Evolutionary conservation across 1,284 basidiomycete genomes (phyloP).

Genomic region (Sphaerobolus stellatus): DNA sequence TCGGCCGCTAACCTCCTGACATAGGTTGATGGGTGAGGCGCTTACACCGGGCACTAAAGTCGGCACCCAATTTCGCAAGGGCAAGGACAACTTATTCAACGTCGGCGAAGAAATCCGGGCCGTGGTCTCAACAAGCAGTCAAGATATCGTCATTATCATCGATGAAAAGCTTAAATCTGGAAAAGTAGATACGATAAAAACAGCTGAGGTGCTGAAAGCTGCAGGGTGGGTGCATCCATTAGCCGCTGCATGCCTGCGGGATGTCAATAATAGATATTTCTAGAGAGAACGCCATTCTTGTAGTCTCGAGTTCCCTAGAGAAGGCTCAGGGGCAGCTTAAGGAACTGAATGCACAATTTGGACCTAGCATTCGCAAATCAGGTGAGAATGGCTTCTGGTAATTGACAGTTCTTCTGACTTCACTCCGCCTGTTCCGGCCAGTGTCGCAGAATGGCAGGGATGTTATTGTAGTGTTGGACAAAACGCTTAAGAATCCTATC

Average conservation of each 20-base stretch:
- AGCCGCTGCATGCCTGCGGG: background rate
- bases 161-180: slow-evolving; percentile 19
- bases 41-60: slow-evolving; percentile 19
- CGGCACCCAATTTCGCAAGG: slow-evolving; percentile 20
- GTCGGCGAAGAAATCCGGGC: slow-evolving; percentile 18
- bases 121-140: slow-evolving; percentile 13
- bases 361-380: slow-evolving; percentile 8
- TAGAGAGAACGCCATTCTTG: slow-evolving; percentile 21
- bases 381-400: background rate
- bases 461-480: slow-evolving; percentile 21
- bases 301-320: slow-evolving; percentile 21
- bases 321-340: slow-evolving; percentile 1
- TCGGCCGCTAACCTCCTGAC: background rate
- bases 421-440: background rate
- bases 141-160: slow-evolving; percentile 22
- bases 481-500: slow-evolving; percentile 21
- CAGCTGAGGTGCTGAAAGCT: slow-evolving; percentile 23
- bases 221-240: slow-evolving; percentile 19
- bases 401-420: too few relatives aligned
- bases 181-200: slow-evolving; percentile 11
- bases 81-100: slow-evolving; percentile 14
- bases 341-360: slow-evolving; percentile 1
- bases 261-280: background rate
- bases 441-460: slow-evolving; percentile 18
- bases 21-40: slow-evolving; percentile 23